Conservation (phyloP, 768 basidiomycete genomes). For the Boletus sp. region DNA sequence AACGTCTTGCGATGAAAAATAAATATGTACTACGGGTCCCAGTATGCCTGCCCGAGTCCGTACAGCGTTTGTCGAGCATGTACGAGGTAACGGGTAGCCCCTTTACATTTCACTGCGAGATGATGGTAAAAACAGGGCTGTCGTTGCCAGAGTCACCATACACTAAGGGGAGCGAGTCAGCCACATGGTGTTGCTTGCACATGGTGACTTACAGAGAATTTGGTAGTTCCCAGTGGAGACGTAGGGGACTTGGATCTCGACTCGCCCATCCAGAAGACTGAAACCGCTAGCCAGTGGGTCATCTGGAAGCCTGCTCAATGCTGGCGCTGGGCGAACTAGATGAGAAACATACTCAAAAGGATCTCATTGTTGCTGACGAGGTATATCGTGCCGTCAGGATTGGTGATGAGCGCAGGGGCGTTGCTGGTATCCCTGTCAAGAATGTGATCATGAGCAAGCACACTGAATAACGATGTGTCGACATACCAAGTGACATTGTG, state of each 20-base stretch:
- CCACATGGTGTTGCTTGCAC: background rate
- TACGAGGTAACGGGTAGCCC: too few species aligned
- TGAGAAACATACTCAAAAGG: conserved; percentile 22
- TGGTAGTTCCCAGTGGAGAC: conserved; percentile 33
- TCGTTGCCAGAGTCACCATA: conserved; percentile 34
- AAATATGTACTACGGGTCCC: too few species aligned
- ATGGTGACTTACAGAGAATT: conserved; percentile 28
- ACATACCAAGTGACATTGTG: conserved; percentile 34
- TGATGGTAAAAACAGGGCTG: conserved; percentile 29
- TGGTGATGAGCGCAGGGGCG: conserved; percentile 33
- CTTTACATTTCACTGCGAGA: background rate
- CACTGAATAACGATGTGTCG: background rate
- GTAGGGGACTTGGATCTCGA: conserved; percentile 27
- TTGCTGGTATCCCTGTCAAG: conserved; percentile 30
- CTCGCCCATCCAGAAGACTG: conserved; percentile 28
- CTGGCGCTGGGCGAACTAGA: background rate
- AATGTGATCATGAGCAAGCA: background rate
- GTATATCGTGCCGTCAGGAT: conserved; percentile 27
- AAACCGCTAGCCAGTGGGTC: conserved; percentile 27
- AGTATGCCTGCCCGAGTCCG: background rate
- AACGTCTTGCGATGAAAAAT: too few species aligned
- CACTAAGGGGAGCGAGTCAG: conserved; percentile 24
- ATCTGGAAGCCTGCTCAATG: conserved; percentile 17
- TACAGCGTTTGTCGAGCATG: background rate
- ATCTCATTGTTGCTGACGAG: conserved; percentile 25